Base-by-base conservation (phyloP, 2,329 filamentous ascomycete genomes). In the Exophiala aquamarina region DNA sequence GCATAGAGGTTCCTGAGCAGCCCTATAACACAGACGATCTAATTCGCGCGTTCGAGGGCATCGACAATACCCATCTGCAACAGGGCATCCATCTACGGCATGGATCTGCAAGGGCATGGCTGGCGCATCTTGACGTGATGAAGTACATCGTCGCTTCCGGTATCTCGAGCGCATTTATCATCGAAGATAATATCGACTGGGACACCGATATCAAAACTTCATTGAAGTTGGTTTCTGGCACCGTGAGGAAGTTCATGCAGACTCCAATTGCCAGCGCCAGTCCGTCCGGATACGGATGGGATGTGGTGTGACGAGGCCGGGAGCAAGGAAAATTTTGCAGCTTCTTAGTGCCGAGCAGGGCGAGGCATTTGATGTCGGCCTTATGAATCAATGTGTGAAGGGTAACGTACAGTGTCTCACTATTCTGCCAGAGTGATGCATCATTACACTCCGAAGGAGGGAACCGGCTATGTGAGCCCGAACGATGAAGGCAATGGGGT, bases 251-350 rank as follows among this genome's bases (percentile, higher is more conserved):
- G 21, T 46, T 39, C 19, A 46, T 41, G 3, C 23, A 17, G 14
- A 35, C 35, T 4, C 18, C 43, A 4, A 19, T 21, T 15, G 14
- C 6, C 6, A 32, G 41, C 15, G 32, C 26, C 3, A 41, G 33
- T 4, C 48, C 76, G 0, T 79, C 76, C 40, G 73, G 76, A 17
- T 68, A 70, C 43, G 63, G 69, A 47, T 79, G 75, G 76, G 75
- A 78, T 48, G 49, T 36, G 67, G 63, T 1, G 44, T 70, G 28
- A 61, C 61, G 2, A 57, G 57, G 77, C 66, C 66, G 70, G 65
- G 67, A 6, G 69, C 67, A 2, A 52, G 52, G 46, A 66, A 65
- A 15, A 54, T 70, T 4, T 47, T 71, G 5, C 42, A 55, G 3
- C 57, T 59, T 3, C 31, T 56, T 9, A 36, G 21, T 15, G 17